phyloP scores from a whole-genome alignment of 345 rosid genomes.

The Salix dunnii region DNA sequence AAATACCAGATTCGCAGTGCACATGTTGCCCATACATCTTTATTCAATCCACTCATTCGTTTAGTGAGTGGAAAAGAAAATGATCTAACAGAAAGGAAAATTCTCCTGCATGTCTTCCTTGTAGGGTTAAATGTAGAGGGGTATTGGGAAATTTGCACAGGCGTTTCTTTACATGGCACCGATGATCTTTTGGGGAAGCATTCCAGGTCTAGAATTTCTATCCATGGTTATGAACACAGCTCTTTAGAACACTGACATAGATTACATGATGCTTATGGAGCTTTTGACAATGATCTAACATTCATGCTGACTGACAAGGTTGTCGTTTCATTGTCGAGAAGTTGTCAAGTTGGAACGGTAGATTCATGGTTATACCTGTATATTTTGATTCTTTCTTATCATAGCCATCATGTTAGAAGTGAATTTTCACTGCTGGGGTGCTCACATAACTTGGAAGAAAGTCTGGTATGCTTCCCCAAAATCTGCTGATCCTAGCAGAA shows the following conservation, averaged over 20 bases:
- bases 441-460: not conserved
- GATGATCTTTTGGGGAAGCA: not conserved
- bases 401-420: not conserved
- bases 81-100: not conserved
- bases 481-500: not conserved
- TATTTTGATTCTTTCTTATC: not conserved
- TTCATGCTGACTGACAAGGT: not conserved
- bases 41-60: conserved; percentile 24
- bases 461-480: not conserved
- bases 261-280: not conserved
- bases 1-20: conserved; percentile 21
- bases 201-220: not conserved
- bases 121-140: not conserved
- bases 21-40: conserved; percentile 5
- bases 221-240: not conserved
- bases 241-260: not conserved
- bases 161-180: not conserved
- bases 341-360: not conserved
- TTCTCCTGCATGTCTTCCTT: not conserved
- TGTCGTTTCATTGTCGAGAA: not conserved
- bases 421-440: not conserved
- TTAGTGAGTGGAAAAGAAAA: not conserved
- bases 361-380: not conserved
- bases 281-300: not conserved
- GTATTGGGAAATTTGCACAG: not conserved